These are phyloP conservation scores for Capronia epimyces DNA, from an alignment of 2,329 filamentous ascomycete genomes.

Conservation along the genomic window DNA sequence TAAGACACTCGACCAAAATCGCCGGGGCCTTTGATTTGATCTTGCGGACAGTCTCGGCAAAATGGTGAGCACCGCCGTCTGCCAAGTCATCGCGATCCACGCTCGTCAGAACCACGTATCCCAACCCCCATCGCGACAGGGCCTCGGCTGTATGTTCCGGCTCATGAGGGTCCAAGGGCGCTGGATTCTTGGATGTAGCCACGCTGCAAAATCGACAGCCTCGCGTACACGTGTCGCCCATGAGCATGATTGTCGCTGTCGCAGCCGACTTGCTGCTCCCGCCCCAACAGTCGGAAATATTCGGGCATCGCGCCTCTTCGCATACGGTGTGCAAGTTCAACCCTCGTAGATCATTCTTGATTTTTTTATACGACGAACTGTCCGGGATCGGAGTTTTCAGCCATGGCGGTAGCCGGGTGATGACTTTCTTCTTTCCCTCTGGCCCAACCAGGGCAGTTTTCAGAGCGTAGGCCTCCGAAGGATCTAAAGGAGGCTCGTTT, in stretches of 20 bases:
- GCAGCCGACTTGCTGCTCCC: conserved; percentile 81
- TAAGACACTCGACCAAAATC: conserved; percentile 44
- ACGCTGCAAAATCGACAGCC: conserved; percentile 97
- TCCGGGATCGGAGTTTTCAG: conserved; percentile 91
- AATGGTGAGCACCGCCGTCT: conserved; percentile 84
- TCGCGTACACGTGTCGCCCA: conserved; percentile 96
- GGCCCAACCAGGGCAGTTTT: conserved; percentile 58
- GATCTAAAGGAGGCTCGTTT: conserved; percentile 38
- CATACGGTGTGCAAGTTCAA: conserved; percentile 91
- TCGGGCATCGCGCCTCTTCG: conserved; percentile 94
- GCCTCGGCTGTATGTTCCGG: conserved; percentile 96
- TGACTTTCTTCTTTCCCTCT: conserved; percentile 58
- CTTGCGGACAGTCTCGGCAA: conserved; percentile 86
- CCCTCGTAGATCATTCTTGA: conserved; percentile 87
- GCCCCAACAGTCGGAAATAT: conserved; percentile 98
- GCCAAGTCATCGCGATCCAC: conserved; percentile 89
- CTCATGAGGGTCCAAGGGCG: conserved; percentile 88
- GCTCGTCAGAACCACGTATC: conserved; percentile 89
- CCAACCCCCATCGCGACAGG: conserved; percentile 83
- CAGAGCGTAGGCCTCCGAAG: conserved; percentile 53
- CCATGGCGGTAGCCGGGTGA: conserved; percentile 80
- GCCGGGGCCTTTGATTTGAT: conserved; percentile 70
- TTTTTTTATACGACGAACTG: conserved; percentile 83
- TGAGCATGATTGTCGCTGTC: conserved; percentile 97
- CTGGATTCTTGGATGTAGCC: conserved; percentile 71